Conservation (phyloP, 768 basidiomycete species). For the Boletus rufocinnamomeus region DNA sequence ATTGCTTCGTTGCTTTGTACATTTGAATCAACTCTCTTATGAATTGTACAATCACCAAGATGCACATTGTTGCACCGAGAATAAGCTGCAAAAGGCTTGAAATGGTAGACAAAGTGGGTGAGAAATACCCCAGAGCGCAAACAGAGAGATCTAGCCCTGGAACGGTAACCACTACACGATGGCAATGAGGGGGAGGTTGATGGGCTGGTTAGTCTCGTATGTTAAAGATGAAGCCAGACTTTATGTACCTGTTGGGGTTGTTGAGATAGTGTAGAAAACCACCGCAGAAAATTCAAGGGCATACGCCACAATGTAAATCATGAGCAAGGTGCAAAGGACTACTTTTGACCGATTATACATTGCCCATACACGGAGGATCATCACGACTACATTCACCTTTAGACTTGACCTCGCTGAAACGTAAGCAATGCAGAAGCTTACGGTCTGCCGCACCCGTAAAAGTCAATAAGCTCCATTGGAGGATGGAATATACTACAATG, state of each 20-base stretch:
- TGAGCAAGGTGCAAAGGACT: too few relatives aligned
- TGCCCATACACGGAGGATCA: too few relatives aligned
- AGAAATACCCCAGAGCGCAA: neutral
- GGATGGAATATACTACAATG: too few relatives aligned
- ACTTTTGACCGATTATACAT: too few relatives aligned
- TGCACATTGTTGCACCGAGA: too few relatives aligned
- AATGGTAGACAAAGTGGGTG: neutral
- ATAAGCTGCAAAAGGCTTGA: too few relatives aligned
- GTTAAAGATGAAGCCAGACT: neutral
- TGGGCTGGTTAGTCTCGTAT: neutral
- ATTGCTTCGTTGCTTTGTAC: too few relatives aligned
- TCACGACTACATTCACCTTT: too few relatives aligned
- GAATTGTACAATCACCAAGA: too few relatives aligned
- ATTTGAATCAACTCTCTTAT: too few relatives aligned
- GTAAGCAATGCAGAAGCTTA: neutral
- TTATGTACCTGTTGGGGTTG: neutral
- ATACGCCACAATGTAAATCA: neutral
- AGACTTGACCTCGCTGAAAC: neutral
- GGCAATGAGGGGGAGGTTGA: too few relatives aligned
- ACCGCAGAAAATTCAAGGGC: neutral
- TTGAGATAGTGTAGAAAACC: neutral
- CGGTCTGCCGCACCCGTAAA: neutral
- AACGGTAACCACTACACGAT: neutral
- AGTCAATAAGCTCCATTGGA: neutral
- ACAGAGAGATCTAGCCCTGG: neutral